Evolutionary conservation across 2,329 filamentous ascomycete species (phyloP).

Genomic region (Colletotrichum brevisporum): DNA sequence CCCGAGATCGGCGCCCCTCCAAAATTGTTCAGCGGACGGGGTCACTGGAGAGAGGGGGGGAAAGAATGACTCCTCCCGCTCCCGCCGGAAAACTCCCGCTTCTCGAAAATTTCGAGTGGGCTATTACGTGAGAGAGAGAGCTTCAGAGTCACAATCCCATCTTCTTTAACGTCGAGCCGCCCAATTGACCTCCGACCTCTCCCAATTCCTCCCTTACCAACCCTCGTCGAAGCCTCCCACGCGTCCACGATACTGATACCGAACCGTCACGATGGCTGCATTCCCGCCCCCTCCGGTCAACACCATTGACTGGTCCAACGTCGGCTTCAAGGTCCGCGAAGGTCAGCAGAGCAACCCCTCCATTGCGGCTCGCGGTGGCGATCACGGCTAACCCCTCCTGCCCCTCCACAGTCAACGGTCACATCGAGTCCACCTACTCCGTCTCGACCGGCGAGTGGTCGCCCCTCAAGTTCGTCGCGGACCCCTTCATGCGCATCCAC

Average conservation of each 20-base stretch:
- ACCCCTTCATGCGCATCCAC: slow-evolving; percentile 90
- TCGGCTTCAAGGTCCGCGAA: slow-evolving; percentile 94
- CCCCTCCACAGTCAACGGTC: slow-evolving; percentile 81
- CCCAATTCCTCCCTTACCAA: slow-evolving; percentile 6
- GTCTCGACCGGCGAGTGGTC: slow-evolving; percentile 83
- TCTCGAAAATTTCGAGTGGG: slow-evolving; percentile 4
- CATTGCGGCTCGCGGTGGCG: neutral
- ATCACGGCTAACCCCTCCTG: slow-evolving; percentile 10
- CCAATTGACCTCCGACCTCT: neutral
- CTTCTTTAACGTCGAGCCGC: slow-evolving; percentile 11
- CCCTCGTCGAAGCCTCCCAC: neutral
- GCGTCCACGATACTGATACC: neutral
- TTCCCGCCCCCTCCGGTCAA: slow-evolving; percentile 85
- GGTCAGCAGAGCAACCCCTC: slow-evolving; percentile 63
- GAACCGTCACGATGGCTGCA: slow-evolving; percentile 56
- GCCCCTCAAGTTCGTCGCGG: slow-evolving; percentile 81
- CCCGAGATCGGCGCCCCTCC: slow-evolving; percentile 37
- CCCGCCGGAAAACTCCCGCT: neutral
- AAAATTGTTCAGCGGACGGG: slow-evolving; percentile 17
- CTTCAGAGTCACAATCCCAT: slow-evolving; percentile 10
- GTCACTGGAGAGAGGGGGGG: neutral
- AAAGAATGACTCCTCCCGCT: slow-evolving; percentile 23
- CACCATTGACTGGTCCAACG: slow-evolving; percentile 92
- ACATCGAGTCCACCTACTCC: slow-evolving; percentile 90
- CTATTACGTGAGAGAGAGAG: slow-evolving; percentile 29